Conservation (phyloP, 176 grass and related monocot genomes). For the Cenchrus americanus region DNA sequence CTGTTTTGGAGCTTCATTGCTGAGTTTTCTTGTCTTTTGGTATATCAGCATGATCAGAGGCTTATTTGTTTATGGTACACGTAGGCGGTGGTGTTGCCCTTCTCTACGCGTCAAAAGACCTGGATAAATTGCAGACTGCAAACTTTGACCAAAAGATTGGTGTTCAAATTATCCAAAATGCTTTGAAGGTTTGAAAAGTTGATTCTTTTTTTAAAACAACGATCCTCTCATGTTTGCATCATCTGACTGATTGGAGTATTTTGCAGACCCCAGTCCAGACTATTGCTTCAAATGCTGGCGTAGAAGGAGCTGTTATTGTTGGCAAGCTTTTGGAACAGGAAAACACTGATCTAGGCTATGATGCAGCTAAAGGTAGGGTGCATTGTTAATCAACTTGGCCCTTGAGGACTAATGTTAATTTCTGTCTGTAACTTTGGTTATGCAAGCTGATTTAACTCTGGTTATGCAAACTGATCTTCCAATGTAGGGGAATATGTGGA, state of each 20-base stretch:
- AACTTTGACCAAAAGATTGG: constrained; percentile 99
- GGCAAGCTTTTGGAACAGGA: constrained; percentile 90
- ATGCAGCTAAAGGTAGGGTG: constrained; percentile 78
- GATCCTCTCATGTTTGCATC: background rate
- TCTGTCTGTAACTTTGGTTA: background rate
- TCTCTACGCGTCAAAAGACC: constrained; percentile 93
- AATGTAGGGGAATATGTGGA: constrained; percentile 77
- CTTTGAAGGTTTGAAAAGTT: constrained; percentile 61
- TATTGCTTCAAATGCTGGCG: constrained; percentile 82
- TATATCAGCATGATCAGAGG: background rate
- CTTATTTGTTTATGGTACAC: constrained; percentile 14
- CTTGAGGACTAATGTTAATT: background rate
- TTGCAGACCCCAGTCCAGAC: constrained; percentile 74
- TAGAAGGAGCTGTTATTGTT: constrained; percentile 70
- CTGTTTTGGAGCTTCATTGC: background rate
- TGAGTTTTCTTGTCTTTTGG: background rate
- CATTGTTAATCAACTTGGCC: background rate
- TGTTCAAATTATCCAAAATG: constrained; percentile 98
- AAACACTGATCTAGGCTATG: constrained; percentile 73
- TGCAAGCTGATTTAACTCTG: constrained; percentile 6
- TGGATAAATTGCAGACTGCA: constrained; percentile 77
- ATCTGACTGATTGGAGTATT: constrained; percentile 22
- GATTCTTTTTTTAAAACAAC: background rate
- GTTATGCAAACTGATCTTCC: background rate
- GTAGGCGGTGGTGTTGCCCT: constrained; percentile 94